Evolutionary conservation across 2,329 filamentous ascomycete genomes (phyloP).

Genomic region (Aureobasidium vineae): DNA sequence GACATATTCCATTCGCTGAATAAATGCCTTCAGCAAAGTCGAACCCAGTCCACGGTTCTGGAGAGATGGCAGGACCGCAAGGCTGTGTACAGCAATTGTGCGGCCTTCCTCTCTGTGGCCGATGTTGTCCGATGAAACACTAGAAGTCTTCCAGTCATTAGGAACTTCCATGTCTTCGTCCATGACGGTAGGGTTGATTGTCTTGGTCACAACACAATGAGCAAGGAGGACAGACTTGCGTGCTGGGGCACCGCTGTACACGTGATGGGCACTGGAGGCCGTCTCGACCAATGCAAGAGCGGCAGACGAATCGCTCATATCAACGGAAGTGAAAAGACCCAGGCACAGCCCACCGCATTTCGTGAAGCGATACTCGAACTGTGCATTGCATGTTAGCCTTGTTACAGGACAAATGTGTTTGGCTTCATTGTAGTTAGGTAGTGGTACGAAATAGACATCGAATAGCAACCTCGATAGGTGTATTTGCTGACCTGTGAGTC

Average conservation of each 20-base stretch:
- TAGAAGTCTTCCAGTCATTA: conserved; percentile 57
- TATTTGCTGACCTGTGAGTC: not conserved
- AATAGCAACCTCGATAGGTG: not conserved
- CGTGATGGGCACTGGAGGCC: conserved; percentile 53
- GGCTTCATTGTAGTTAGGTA: not conserved
- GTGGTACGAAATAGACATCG: not conserved
- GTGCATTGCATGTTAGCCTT: conserved; percentile 26
- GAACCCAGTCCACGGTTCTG: conserved; percentile 72
- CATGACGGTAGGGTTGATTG: conserved; percentile 60
- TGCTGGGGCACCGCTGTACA: conserved; percentile 59
- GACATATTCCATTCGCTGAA: conserved; percentile 70
- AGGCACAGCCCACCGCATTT: conserved; percentile 73
- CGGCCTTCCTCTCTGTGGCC: conserved; percentile 72
- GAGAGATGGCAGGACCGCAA: conserved; percentile 73
- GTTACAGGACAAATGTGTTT: not conserved
- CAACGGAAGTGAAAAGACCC: conserved; percentile 72
- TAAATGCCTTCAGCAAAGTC: conserved; percentile 70
- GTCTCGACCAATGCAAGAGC: conserved; percentile 55
- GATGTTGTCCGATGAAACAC: conserved; percentile 23
- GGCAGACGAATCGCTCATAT: conserved; percentile 51
- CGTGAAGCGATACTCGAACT: conserved; percentile 75
- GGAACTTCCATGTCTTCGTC: conserved; percentile 77
- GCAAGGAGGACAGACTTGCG: conserved; percentile 67
- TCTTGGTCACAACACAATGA: conserved; percentile 75
- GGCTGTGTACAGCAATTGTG: conserved; percentile 77